These are phyloP conservation scores for Thuja plicata DNA, from an alignment of 83 land plant species.

Conservation along the genomic window DNA sequence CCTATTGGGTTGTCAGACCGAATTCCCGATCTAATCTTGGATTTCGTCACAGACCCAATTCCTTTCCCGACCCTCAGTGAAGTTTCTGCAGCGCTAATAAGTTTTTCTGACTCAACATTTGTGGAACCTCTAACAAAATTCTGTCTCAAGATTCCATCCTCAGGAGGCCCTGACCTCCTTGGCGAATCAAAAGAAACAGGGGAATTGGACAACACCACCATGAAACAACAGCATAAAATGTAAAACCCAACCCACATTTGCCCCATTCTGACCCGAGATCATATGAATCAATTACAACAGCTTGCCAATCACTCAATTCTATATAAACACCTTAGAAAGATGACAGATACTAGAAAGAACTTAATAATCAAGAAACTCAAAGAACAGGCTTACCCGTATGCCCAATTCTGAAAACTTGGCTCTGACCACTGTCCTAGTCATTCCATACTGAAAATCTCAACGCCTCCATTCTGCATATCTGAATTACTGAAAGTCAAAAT, in stretches of 20 bases:
- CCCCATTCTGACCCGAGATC: constrained; percentile 6
- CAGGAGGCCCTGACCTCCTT: constrained; percentile 5
- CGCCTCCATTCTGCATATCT: background rate
- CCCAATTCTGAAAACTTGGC: background rate
- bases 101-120: background rate
- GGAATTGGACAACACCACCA: background rate
- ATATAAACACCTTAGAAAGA: background rate
- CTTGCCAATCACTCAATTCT: background rate
- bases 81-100: background rate
- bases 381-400: background rate
- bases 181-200: background rate
- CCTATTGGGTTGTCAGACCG: background rate
- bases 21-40: background rate
- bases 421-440: background rate
- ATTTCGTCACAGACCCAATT: background rate
- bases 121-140: background rate
- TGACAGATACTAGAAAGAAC: background rate
- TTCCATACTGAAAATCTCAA: background rate
- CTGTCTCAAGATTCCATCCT: background rate
- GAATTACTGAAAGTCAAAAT: background rate
- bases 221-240: constrained; percentile 9
- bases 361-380: background rate
- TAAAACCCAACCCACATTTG: constrained; percentile 11
- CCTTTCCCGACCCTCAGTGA: constrained; percentile 3
- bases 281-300: constrained; percentile 8